A percentile compares a stretch with the other conserved stretches of the same genome.
phyloP scores from a whole-genome alignment of 192 early-diverging fungal genomes.

The Mortierella alpina region DNA sequence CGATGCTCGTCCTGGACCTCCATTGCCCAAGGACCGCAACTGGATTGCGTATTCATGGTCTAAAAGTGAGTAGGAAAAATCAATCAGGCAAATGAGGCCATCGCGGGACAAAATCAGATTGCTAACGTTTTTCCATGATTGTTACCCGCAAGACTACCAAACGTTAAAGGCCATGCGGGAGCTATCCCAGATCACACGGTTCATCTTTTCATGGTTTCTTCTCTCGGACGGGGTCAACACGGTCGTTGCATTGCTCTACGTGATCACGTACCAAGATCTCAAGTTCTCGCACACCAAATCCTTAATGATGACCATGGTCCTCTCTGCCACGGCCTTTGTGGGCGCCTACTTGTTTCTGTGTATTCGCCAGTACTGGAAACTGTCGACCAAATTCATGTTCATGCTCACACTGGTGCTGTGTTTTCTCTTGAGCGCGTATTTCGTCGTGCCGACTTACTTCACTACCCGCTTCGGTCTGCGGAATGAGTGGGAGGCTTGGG shows the following conservation, averaged over 20 bases:
- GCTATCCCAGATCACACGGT: slow-evolving; percentile 61
- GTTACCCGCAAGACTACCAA: slow-evolving; percentile 30
- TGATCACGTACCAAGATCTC: slow-evolving; percentile 68
- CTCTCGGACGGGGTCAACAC: slow-evolving; percentile 71
- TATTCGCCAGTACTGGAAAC: slow-evolving; percentile 56
- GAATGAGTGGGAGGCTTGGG: slow-evolving; percentile 51
- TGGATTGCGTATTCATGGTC: slow-evolving; percentile 55
- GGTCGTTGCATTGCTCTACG: slow-evolving; percentile 60
- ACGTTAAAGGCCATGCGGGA: slow-evolving; percentile 56
- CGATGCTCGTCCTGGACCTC: slow-evolving; percentile 56
- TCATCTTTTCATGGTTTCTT: slow-evolving; percentile 75
- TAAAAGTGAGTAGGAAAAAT: slow-evolving; percentile 26
- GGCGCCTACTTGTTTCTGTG: slow-evolving; percentile 62
- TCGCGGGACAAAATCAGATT: background rate
- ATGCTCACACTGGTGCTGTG: slow-evolving; percentile 54
- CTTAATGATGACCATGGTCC: slow-evolving; percentile 58
- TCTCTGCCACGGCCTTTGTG: slow-evolving; percentile 56
- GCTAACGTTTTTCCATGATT: background rate
- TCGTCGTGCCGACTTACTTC: slow-evolving; percentile 58
- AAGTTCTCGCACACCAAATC: slow-evolving; percentile 59
- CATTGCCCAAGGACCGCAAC: slow-evolving; percentile 57
- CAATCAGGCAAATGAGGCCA: too few species aligned
- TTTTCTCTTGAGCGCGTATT: slow-evolving; percentile 60
- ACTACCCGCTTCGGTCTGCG: slow-evolving; percentile 52
- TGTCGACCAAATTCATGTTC: slow-evolving; percentile 60